These are phyloP conservation scores for Alternaria triticina DNA, from an alignment of 2,329 filamentous ascomycete species.

Conservation along the genomic window DNA sequence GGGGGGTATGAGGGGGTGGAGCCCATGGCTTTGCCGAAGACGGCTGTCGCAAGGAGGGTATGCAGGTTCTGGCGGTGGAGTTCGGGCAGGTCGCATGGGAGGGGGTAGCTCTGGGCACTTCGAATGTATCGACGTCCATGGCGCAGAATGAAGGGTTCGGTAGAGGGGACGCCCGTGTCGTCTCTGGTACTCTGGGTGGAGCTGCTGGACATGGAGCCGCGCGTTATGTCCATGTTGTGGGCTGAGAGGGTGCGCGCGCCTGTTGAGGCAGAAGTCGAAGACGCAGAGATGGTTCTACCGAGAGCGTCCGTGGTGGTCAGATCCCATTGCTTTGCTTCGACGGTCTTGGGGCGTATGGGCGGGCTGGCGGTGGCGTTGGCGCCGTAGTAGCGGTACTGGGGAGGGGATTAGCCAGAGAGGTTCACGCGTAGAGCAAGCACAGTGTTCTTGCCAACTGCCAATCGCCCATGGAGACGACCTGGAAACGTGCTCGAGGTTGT, in stretches of 20 bases:
- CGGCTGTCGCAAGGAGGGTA: slow-evolving; percentile 79
- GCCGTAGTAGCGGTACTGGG: slow-evolving; percentile 46
- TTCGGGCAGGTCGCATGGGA: slow-evolving; percentile 86
- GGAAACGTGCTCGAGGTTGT: slow-evolving; percentile 13
- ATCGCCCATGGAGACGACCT: slow-evolving; percentile 38
- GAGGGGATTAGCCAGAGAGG: slow-evolving; percentile 12
- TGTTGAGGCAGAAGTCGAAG: slow-evolving; percentile 27
- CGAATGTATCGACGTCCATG: slow-evolving; percentile 85
- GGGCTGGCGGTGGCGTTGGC: slow-evolving; percentile 29
- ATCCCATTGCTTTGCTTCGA: slow-evolving; percentile 47
- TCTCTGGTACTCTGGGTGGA: slow-evolving; percentile 44
- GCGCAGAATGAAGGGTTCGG: slow-evolving; percentile 66
- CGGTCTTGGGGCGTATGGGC: slow-evolving; percentile 38
- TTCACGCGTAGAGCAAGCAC: slow-evolving; percentile 5
- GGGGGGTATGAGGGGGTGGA: slow-evolving; percentile 70
- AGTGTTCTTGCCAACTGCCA: slow-evolving; percentile 42
- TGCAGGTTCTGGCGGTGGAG: slow-evolving; percentile 86
- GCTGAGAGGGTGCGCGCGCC: slow-evolving; percentile 18
- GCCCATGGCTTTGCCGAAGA: slow-evolving; percentile 82
- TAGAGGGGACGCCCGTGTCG: slow-evolving; percentile 22
- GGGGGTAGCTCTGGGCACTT: slow-evolving; percentile 76
- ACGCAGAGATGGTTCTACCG: slow-evolving; percentile 43
- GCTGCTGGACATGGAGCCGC: slow-evolving; percentile 48
- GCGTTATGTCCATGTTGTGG: slow-evolving; percentile 44
- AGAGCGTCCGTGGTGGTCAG: slow-evolving; percentile 44